These are phyloP conservation scores for Alternaria burnsii DNA, from an alignment of 2,329 filamentous ascomycete species.

Conservation along the genomic window DNA sequence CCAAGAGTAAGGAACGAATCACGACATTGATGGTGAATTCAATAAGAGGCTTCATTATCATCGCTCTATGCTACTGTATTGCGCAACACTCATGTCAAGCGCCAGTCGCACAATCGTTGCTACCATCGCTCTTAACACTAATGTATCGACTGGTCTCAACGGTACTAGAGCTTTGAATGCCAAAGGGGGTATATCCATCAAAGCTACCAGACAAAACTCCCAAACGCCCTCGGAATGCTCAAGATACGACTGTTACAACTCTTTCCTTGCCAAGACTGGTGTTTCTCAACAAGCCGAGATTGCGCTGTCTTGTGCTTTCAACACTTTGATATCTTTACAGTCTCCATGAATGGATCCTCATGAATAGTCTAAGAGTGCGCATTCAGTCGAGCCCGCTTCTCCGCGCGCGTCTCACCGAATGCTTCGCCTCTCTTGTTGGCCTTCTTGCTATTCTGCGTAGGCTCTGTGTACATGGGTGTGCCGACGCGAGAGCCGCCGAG, in stretches of 20 bases:
- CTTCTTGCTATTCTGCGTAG: slow-evolving; percentile 9
- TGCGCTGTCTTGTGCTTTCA: neutral
- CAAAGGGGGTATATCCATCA: slow-evolving; percentile 10
- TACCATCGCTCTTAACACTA: neutral
- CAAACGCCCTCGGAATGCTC: neutral
- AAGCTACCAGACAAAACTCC: neutral
- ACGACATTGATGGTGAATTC: neutral
- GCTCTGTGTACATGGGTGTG: slow-evolving; percentile 28
- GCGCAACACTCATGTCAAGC: neutral
- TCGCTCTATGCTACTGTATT: neutral
- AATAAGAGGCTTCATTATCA: neutral
- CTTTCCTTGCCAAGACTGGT: no score
- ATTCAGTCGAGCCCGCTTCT: slow-evolving; percentile 28
- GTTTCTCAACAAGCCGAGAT: neutral
- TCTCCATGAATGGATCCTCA: slow-evolving; percentile 11
- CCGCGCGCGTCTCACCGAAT: slow-evolving; percentile 10
- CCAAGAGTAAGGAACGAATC: neutral
- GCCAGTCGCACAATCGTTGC: neutral
- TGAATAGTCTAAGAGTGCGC: slow-evolving; percentile 10
- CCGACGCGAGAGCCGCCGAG: slow-evolving; percentile 30
- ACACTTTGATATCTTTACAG: neutral
- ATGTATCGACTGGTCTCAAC: neutral
- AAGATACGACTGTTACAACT: neutral
- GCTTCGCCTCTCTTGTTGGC: slow-evolving; percentile 6
- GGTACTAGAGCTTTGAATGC: neutral